phyloP scores from a whole-genome alignment of 768 basidiomycete genomes.

The Scleroderma citrinum region DNA sequence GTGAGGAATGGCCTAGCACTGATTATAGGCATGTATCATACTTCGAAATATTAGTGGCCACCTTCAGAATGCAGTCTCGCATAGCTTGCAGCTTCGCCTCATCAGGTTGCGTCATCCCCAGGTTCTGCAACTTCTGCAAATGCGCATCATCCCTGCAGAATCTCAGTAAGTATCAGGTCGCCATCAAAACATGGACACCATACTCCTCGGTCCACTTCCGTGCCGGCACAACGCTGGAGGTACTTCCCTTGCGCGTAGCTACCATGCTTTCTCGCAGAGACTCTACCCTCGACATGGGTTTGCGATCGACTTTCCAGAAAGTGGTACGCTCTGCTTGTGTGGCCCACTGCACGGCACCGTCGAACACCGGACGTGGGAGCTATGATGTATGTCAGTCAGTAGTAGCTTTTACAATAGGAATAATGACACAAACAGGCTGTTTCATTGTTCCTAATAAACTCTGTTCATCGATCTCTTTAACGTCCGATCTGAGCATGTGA shows the following conservation, averaged over 20 bases:
- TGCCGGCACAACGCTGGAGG: constrained; percentile 25
- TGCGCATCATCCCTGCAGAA: constrained; percentile 60
- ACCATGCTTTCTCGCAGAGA: constrained; percentile 70
- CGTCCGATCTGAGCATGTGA: constrained; percentile 80
- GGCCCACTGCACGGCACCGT: constrained; percentile 85
- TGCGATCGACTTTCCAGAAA: constrained; percentile 67
- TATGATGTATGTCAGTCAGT: constrained; percentile 14
- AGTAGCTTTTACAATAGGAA: not conserved
- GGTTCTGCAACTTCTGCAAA: constrained; percentile 70
- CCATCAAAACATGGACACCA: constrained; percentile 21
- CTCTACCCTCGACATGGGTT: constrained; percentile 45
- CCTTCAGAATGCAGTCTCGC: constrained; percentile 81
- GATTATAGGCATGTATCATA: constrained; percentile 22
- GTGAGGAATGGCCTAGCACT: constrained; percentile 4
- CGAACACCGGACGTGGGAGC: constrained; percentile 70
- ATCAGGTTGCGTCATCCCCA: constrained; percentile 80
- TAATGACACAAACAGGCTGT: constrained; percentile 55
- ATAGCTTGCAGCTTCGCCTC: constrained; percentile 85
- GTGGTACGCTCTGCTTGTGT: constrained; percentile 72
- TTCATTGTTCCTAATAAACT: constrained; percentile 74
- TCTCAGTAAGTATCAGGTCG: not conserved
- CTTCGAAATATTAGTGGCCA: constrained; percentile 78
- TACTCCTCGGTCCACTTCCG: constrained; percentile 74
- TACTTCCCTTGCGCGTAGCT: constrained; percentile 50
- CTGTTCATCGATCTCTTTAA: constrained; percentile 66